Conservation (phyloP, 139 green algal species). For the Limnomonas spitsbergensis region DNA sequence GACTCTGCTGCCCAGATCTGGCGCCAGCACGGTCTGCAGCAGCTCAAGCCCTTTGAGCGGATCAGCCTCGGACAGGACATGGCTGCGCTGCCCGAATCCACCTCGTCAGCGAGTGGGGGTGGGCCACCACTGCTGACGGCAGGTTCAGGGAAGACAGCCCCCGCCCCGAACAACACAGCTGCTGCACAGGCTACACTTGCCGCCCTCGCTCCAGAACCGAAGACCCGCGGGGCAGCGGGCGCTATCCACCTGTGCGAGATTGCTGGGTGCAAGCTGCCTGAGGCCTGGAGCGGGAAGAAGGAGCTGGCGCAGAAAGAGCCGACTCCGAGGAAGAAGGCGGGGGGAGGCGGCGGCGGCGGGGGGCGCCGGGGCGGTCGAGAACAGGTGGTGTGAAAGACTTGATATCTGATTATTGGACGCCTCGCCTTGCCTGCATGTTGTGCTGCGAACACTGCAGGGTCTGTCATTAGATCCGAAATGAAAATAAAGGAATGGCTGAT, state of each 20-base stretch:
- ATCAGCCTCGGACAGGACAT: conserved; percentile 29
- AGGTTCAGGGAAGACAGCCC: not conserved
- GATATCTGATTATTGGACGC: too few species aligned
- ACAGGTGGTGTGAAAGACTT: not conserved
- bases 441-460: too few species aligned
- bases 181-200: not conserved
- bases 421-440: too few species aligned
- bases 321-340: not conserved
- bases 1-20: conserved; percentile 58
- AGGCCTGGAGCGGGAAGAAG: not conserved
- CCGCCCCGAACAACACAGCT: not conserved
- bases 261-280: not conserved
- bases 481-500: conserved; percentile 2
- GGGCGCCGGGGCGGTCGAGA: not conserved
- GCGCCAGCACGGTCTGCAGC: conserved; percentile 41
- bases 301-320: not conserved
- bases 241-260: not conserved
- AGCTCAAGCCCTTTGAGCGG: conserved; percentile 37
- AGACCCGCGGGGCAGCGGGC: not conserved
- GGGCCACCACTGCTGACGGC: not conserved
- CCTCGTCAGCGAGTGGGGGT: too few species aligned
- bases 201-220: not conserved
- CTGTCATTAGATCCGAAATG: too few species aligned
- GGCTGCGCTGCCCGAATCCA: conserved; percentile 3
- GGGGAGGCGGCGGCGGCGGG: not conserved